phyloP scores from a whole-genome alignment of 805 yeast species.

The Komagataella phaffii region DNA sequence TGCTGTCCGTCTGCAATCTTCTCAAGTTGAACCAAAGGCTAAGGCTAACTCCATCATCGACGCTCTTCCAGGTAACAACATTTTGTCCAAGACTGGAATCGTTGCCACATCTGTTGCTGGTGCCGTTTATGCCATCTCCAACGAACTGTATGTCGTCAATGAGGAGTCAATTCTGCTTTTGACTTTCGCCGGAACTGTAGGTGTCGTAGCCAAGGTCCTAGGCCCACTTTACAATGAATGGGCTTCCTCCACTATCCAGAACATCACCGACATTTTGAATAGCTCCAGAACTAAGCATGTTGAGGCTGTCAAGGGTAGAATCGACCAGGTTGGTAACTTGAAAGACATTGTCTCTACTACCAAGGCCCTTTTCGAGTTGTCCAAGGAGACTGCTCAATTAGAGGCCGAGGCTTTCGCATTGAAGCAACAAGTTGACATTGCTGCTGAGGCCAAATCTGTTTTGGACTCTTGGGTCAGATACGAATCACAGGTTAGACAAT shows the following conservation, averaged over 20 bases:
- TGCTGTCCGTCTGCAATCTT: slow-evolving; percentile 54
- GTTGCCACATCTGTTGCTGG: slow-evolving; percentile 94
- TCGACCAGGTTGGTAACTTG: slow-evolving; percentile 74
- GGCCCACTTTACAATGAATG: slow-evolving; percentile 93
- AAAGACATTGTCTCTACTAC: slow-evolving; percentile 89
- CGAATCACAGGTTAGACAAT: slow-evolving; percentile 91
- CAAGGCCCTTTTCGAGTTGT: slow-evolving; percentile 80
- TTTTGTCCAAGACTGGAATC: slow-evolving; percentile 85
- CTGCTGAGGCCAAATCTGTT: slow-evolving; percentile 84
- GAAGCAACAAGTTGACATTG: slow-evolving; percentile 81
- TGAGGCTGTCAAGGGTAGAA: slow-evolving; percentile 86
- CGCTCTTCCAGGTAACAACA: slow-evolving; percentile 85
- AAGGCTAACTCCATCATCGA: slow-evolving; percentile 85
- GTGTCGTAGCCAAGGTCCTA: slow-evolving; percentile 68
- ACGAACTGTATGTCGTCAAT: slow-evolving; percentile 84
- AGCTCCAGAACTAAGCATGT: slow-evolving; percentile 85
- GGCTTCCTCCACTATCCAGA: slow-evolving; percentile 78
- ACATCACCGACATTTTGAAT: slow-evolving; percentile 71
- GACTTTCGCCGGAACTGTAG: slow-evolving; percentile 68
- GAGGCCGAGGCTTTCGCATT: slow-evolving; percentile 92
- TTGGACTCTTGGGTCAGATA: slow-evolving; percentile 98
- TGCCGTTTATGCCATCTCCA: slow-evolving; percentile 84
- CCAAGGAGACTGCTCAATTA: slow-evolving; percentile 92
- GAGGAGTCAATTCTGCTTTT: slow-evolving; percentile 83
- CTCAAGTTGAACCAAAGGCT: slow-evolving; percentile 74